Conservation (phyloP, 441 rosid species). For the Viola pubescens region DNA sequence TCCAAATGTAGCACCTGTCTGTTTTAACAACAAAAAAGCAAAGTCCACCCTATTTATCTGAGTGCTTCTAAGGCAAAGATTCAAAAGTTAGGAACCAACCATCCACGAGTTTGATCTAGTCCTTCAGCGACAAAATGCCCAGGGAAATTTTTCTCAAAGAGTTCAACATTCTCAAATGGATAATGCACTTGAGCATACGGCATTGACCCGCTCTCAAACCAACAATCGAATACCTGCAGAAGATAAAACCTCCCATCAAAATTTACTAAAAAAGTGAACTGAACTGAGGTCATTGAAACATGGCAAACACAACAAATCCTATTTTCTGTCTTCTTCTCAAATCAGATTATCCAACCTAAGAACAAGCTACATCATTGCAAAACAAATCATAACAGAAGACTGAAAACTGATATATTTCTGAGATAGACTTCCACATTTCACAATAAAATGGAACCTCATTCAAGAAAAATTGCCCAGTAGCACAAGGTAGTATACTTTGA, state of each 20-base stretch:
- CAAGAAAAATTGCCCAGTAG: not conserved
- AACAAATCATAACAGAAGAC: too few species aligned
- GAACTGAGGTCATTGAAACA: not conserved
- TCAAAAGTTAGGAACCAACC: constrained; percentile 44
- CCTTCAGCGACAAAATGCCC: constrained; percentile 99
- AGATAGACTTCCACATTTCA: not conserved
- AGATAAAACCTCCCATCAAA: constrained; percentile 10
- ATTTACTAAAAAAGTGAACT: not conserved
- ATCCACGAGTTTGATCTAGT: constrained; percentile 99
- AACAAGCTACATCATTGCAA: not conserved
- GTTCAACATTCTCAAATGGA: constrained; percentile 90
- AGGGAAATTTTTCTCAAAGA: constrained; percentile 88
- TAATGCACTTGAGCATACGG: constrained; percentile 97
- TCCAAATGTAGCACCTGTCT: too few species aligned
- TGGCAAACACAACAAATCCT: too few species aligned
- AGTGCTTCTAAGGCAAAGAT: not conserved
- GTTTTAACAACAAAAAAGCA: too few species aligned
- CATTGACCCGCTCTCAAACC: constrained; percentile 99
- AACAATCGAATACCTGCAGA: constrained; percentile 93
- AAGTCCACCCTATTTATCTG: too few species aligned
- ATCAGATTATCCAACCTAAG: too few species aligned
- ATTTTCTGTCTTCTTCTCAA: too few species aligned
- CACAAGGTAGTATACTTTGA: not conserved
- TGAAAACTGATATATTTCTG: not conserved
- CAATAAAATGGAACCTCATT: not conserved